Evolutionary conservation across 345 rosid genomes (phyloP), one percentile per base, ranked within the genome.

Genomic region (Boechera stricta): DNA sequence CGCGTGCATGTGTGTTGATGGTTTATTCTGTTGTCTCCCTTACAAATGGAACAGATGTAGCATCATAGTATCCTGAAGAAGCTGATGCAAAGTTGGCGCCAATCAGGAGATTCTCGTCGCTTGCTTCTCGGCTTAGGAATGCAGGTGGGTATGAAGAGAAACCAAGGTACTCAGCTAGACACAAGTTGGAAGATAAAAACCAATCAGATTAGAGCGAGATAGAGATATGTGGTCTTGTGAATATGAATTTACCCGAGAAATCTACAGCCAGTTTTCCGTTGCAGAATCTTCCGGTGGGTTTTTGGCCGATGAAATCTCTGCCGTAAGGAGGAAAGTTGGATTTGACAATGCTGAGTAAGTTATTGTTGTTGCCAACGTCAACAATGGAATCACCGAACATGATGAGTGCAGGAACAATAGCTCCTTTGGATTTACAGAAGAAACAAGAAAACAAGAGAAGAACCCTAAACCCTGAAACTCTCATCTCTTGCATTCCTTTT

Each of bases 241-340:
- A 26, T 44, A 65, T 70, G 31, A 29, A 6, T 7, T 72, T 74
- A 92, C 98, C 91, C 0, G 89, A 73, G 82, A 94, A 90, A 81
- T 92, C 97, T 6, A 88, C 82, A 59, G 97, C 88, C 10, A 92
- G 87, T 74, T 88, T 94, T 32, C 97, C 97, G 51, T 94, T 92
- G 82, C 97, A 86, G 85, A 94, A 94, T 77, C 98, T 85, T 78
- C 97, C 97, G 3, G 97, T 92, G 47, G 98, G 91, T 39, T 5
- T 77, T 79, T 86, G 95, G 75, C 67, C 72, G 71, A 80, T 81
- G 54, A 89, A 94, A 75, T 94, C 98, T 81, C 98, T 84, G 72
- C 98, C 98, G 52, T 90, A 94, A 26, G 98, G 98, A 70, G 87
- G 97, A 79, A 94, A 92, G 77, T 92, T 89, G 58, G 97, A 90